phyloP scores from a whole-genome alignment of 495 filamentous ascomycete species.

The Margaritispora aquatica region DNA sequence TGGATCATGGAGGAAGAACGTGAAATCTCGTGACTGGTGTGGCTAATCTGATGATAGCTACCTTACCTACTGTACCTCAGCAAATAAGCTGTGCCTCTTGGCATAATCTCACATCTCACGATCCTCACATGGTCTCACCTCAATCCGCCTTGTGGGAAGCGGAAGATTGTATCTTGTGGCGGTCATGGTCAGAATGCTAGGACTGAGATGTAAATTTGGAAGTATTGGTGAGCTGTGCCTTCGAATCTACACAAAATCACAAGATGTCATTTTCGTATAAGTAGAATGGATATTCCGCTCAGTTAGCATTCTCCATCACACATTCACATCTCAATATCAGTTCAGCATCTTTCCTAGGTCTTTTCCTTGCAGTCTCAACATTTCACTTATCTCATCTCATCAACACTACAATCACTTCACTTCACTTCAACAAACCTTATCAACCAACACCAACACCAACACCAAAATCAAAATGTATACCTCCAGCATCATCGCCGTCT shows the following conservation, averaged over 20 bases:
- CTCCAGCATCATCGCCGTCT: background rate
- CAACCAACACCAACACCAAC: background rate
- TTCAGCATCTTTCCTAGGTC: background rate
- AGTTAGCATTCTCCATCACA: background rate
- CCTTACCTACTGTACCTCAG: too few species aligned
- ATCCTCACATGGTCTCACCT: background rate
- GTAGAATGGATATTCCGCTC: background rate
- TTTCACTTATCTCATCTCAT: background rate
- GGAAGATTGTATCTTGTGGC: too few species aligned
- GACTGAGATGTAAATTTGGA: background rate
- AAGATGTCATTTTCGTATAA: too few species aligned
- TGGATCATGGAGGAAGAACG: background rate
- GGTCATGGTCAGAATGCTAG: too few species aligned
- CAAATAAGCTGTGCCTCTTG: background rate
- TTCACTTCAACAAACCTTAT: background rate
- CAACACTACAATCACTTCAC: background rate
- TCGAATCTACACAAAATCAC: background rate
- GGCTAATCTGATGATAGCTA: background rate
- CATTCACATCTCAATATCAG: background rate
- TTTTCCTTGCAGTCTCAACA: background rate
- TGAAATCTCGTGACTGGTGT: background rate
- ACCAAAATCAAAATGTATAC: background rate
- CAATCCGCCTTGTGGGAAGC: background rate
- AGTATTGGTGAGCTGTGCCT: background rate
- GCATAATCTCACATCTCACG: background rate